A percentile compares a stretch with the other conserved stretches of the same genome.
phyloP scores from a whole-genome alignment of 805 yeast genomes.

The Blastobotrys parvus region DNA sequence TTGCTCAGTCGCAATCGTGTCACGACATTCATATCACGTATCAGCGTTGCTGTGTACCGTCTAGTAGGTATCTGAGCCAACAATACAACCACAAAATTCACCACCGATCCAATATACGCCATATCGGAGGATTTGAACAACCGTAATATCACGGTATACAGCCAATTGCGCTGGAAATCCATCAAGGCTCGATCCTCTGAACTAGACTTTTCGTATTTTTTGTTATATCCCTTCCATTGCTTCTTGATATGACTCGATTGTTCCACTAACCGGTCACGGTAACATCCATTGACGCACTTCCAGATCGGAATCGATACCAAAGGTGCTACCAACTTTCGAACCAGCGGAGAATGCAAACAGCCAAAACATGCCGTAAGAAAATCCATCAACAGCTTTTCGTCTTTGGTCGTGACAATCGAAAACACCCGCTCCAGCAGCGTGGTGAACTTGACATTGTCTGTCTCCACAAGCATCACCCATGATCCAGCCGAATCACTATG shows the following conservation, averaged over 20 bases:
- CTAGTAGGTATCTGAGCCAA: conserved; percentile 38
- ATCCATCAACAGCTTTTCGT: too few relatives aligned
- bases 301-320: conserved; percentile 31
- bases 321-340: conserved; percentile 23
- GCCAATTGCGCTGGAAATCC: conserved; percentile 24
- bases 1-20: conserved; percentile 9
- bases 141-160: conserved; percentile 20
- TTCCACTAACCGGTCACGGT: conserved; percentile 16
- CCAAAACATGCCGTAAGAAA: conserved; percentile 23
- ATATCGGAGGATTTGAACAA: too few relatives aligned
- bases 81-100: conserved; percentile 21
- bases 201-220: conserved; percentile 16
- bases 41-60: conserved; percentile 27
- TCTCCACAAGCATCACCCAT: too few relatives aligned
- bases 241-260: conserved; percentile 15
- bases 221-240: conserved; percentile 19
- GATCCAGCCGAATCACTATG: conserved; percentile 7
- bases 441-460: conserved; percentile 23
- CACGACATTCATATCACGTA: conserved; percentile 25
- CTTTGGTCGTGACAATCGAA: too few relatives aligned
- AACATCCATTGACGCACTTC: conserved; percentile 22
- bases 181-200: conserved; percentile 15
- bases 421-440: too few relatives aligned
- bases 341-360: conserved; percentile 17
- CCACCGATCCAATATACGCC: too few relatives aligned